These are phyloP conservation scores for Myrica gale DNA, from an alignment of 306 rosid species.

Conservation along the genomic window DNA sequence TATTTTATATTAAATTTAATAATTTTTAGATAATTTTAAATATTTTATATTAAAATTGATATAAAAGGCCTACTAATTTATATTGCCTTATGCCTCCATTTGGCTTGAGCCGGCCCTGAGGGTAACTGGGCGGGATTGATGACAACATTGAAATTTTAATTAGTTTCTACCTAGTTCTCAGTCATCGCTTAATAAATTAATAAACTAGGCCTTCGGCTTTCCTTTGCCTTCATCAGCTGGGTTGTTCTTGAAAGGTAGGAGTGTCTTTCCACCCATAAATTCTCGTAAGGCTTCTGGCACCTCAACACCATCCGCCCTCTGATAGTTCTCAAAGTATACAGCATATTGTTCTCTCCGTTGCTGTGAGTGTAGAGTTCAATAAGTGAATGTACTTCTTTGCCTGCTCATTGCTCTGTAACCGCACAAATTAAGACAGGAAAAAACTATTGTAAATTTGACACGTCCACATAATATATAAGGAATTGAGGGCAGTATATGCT, in stretches of 20 bases:
- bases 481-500: background rate
- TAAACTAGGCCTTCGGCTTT: constrained; percentile 88
- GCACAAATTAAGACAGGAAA: constrained; percentile 14
- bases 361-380: constrained; percentile 93
- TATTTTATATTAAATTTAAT: too few species aligned
- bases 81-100: too few species aligned
- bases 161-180: constrained; percentile 27
- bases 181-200: constrained; percentile 32
- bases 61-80: too few species aligned
- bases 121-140: background rate
- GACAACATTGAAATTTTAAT: constrained; percentile 10
- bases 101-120: too few species aligned
- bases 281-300: constrained; percentile 70
- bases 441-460: constrained; percentile 23
- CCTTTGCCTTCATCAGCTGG: constrained; percentile 73
- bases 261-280: constrained; percentile 74
- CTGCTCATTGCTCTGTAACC: constrained; percentile 75
- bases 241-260: constrained; percentile 76
- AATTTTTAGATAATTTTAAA: too few species aligned
- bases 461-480: background rate
- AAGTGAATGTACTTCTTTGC: constrained; percentile 77
- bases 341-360: constrained; percentile 93
- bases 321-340: constrained; percentile 91
- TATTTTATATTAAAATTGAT: too few species aligned
- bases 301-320: constrained; percentile 85